Percentiles rank a stretch among this genome's conserved stretches.
Conservation (phyloP, 495 filamentous ascomycete species). For the Aspergillus egyptiacus region DNA sequence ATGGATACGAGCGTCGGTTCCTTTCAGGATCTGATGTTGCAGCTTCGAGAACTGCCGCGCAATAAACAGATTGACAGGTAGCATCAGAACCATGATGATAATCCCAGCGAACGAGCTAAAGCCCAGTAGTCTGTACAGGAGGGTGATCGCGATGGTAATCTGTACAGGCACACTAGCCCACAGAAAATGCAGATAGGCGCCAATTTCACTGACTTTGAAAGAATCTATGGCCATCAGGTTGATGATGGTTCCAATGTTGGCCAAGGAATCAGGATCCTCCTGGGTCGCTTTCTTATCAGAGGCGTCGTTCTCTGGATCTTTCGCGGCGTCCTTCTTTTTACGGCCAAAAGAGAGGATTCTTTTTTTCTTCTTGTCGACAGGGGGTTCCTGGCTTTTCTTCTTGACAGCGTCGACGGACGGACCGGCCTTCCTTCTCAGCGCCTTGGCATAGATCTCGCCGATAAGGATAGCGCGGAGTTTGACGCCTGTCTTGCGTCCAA, state of each 20-base stretch:
- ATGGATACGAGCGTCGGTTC: constrained; percentile 94
- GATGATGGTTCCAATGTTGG: constrained; percentile 92
- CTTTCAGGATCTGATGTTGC: constrained; percentile 86
- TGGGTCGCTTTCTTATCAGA: constrained; percentile 34
- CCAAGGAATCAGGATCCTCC: constrained; percentile 59
- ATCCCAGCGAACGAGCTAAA: constrained; percentile 92
- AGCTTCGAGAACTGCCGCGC: constrained; percentile 75
- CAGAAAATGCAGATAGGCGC: constrained; percentile 86
- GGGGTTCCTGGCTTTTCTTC: constrained; percentile 34
- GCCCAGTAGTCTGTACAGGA: constrained; percentile 87
- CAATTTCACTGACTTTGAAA: constrained; percentile 93
- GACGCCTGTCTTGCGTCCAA: constrained; percentile 91
- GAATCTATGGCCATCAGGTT: constrained; percentile 99
- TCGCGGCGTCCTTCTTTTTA: constrained; percentile 50
- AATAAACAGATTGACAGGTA: constrained; percentile 84
- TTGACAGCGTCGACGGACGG: constrained; percentile 56
- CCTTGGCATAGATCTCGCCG: constrained; percentile 96
- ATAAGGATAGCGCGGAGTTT: constrained; percentile 90
- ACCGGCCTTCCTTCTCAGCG: constrained; percentile 84
- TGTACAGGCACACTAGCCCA: constrained; percentile 82
- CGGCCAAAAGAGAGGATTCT: constrained; percentile 50
- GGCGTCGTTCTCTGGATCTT: constrained; percentile 28
- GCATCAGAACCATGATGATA: constrained; percentile 78
- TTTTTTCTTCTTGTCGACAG: constrained; percentile 43
- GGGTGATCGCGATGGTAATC: constrained; percentile 61